phyloP scores from a whole-genome alignment of 2,329 filamentous ascomycete species.

The Tolypocladium tundrense region DNA sequence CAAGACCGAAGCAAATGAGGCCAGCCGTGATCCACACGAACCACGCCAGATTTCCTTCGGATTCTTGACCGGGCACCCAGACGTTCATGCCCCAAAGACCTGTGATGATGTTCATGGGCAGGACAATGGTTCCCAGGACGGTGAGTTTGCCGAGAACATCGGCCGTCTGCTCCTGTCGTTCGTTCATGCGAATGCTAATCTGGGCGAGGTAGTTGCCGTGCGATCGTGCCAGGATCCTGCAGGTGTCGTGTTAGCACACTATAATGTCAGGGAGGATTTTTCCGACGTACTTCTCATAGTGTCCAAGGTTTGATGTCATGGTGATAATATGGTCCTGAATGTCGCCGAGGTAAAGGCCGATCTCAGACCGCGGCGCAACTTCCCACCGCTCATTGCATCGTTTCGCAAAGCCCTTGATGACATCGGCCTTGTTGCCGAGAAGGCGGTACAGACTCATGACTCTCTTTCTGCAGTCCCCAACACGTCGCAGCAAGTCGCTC shows the following conservation, averaged over 20 bases:
- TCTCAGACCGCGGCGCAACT: conserved; percentile 86
- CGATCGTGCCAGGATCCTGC: conserved; percentile 70
- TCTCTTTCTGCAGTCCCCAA: conserved; percentile 91
- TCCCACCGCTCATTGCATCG: conserved; percentile 98
- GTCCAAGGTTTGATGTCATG: conserved; percentile 91
- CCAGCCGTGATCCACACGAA: conserved; percentile 67
- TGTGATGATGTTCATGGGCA: conserved; percentile 98
- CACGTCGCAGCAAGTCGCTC: conserved; percentile 79
- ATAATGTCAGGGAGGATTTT: not conserved
- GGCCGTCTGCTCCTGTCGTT: conserved; percentile 89
- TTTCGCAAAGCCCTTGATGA: conserved; percentile 98
- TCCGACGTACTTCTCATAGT: conserved; percentile 79
- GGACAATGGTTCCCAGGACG: conserved; percentile 89
- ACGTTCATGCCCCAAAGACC: conserved; percentile 99
- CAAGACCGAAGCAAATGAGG: conserved; percentile 66
- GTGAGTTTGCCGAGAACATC: conserved; percentile 93
- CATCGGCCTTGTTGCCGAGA: conserved; percentile 93
- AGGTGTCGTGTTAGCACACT: conserved; percentile 5
- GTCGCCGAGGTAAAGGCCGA: conserved; percentile 93
- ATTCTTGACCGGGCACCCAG: conserved; percentile 84
- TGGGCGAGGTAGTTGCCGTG: conserved; percentile 98
- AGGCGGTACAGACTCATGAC: conserved; percentile 93
- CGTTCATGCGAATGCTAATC: conserved; percentile 98
- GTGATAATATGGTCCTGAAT: conserved; percentile 99
- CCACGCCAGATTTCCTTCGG: conserved; percentile 65